Evolutionary conservation across 164 flowering plant species (phyloP), one percentile per base, ranked within the genome.

Genomic region (Aristolochia californica): DNA sequence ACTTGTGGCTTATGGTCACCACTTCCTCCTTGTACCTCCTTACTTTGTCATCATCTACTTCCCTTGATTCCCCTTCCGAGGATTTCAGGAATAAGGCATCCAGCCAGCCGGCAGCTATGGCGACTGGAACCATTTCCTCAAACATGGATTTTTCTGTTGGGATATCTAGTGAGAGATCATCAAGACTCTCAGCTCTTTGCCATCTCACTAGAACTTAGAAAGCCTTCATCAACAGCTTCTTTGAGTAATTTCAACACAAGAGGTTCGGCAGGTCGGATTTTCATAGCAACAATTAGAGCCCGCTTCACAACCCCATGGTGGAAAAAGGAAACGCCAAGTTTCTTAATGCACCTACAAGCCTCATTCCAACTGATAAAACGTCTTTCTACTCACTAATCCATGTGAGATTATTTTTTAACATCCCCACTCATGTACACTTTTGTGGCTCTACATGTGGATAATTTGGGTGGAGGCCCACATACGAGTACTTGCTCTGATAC

Each of bases 251-350:
- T 84, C 64, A 78, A 24, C 45, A 89, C 77, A 21, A 78, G 75
- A 13, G 86, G 77, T 51, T 87, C 93, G 5, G 96, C 80, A n/a
- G 86, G 45, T 59, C 49, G 82, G 30, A 61, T 83, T 76, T 93
- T 97, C 96, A 93, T 93, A 30, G 85, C 96, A 68, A 90, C 81
- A 44, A 76, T 67, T 53, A 93, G 59, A 50, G 97, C 94, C 66
- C 87, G 74, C 72, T 93, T 93, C 56, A 93, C 97, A 44, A 89
- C 99, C 68, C 89, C 99, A 63, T 93, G 99, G 65, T 90, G 97
- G 70, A 85, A 93, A 60, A 93, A 93, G 7, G 96, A 58, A 55
- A 93, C 85, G 1, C 95, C 96, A 17, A 93, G 61, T 68, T 87
- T 85, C 63, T 97, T 77, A 18, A 85, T 84, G 68, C 97, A 93